Conservation (phyloP, 2,329 filamentous ascomycete species). For the Botrytis cinerea region DNA sequence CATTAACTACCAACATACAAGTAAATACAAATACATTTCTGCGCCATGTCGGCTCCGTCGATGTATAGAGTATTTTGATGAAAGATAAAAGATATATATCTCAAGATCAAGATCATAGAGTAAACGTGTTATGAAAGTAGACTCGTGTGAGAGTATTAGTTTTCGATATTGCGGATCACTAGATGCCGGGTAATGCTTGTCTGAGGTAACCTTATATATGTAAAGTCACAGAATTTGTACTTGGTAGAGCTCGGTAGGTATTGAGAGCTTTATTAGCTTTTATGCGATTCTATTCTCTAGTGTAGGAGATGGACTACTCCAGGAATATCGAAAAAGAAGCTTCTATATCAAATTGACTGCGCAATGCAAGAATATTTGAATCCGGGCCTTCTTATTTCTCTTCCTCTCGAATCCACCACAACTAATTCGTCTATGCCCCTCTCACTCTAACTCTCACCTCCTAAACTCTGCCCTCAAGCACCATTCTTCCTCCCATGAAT, state of each 20-base stretch:
- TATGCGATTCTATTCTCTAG: background rate
- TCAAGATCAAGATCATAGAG: background rate
- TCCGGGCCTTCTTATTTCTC: background rate
- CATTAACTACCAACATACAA: background rate
- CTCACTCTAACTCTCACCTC: background rate
- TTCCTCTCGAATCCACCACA: no score
- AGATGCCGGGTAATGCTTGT: background rate
- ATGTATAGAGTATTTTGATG: no score
- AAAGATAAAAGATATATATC: background rate
- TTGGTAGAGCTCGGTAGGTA: background rate
- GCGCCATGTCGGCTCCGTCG: no score
- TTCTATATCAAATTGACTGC: background rate
- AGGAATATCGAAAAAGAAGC: background rate
- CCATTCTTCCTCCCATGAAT: slow-evolving; percentile 34
- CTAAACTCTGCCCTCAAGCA: slow-evolving; percentile 29
- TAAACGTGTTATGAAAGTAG: background rate
- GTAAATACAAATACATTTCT: no score
- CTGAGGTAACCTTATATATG: background rate
- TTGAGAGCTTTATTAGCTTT: background rate
- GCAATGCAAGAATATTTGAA: background rate
- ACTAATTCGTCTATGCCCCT: background rate
- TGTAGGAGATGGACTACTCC: background rate
- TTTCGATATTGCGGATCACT: background rate
- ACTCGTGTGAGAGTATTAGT: background rate
- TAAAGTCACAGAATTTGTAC: background rate